Evolutionary conservation across 2,329 filamentous ascomycete species (phyloP).

Genomic region (Chrysoporthe cubensis): DNA sequence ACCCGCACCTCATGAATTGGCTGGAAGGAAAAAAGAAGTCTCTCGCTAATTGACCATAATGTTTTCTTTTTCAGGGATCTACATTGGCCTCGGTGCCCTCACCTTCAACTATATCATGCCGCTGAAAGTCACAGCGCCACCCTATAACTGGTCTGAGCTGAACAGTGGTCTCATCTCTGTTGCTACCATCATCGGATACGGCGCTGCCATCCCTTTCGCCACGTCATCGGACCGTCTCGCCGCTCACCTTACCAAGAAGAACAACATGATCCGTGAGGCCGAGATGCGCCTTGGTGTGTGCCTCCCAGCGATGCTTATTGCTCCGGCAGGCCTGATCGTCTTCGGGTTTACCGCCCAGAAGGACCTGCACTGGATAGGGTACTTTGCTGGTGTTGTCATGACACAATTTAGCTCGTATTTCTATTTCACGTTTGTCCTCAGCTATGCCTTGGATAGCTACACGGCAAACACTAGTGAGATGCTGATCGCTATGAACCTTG

Average conservation of each 20-base stretch:
- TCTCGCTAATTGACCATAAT: neutral
- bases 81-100: constrained; percentile 53
- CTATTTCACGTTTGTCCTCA: constrained; percentile 61
- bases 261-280: constrained; percentile 51
- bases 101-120: constrained; percentile 56
- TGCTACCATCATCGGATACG: constrained; percentile 40
- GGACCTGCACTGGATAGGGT: constrained; percentile 49
- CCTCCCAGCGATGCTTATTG: constrained; percentile 43
- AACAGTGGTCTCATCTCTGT: constrained; percentile 52
- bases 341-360: constrained; percentile 45
- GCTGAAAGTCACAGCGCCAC: constrained; percentile 47
- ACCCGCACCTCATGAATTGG: constrained; percentile 26
- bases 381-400: constrained; percentile 55
- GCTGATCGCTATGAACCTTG: constrained; percentile 64
- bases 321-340: constrained; percentile 47
- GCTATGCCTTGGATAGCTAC: constrained; percentile 64
- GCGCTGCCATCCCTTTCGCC: constrained; percentile 49
- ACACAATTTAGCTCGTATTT: constrained; percentile 55
- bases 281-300: constrained; percentile 50
- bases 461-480: constrained; percentile 63
- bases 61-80: constrained; percentile 38
- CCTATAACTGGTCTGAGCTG: constrained; percentile 51
- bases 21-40: too few species aligned
- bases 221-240: constrained; percentile 48
- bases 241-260: constrained; percentile 47